phyloP scores from a whole-genome alignment of 163 green algal species.

The Scenedesmus sp. region DNA sequence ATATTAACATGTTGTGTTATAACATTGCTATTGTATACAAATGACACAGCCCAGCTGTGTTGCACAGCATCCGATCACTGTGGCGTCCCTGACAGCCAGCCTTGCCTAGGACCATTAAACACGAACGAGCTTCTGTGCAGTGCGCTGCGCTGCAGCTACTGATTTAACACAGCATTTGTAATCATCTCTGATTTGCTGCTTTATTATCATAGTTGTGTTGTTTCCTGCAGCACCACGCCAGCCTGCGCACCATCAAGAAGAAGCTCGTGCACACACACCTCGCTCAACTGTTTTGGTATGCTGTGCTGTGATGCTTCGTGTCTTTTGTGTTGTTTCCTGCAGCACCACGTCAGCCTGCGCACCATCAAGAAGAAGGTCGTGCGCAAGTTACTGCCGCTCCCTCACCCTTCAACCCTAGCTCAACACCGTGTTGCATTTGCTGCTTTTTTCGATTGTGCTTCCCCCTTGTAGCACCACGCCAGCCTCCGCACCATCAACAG shows the following conservation, averaged over 20 bases:
- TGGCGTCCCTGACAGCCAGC: too few species aligned
- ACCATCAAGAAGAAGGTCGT: constrained; percentile 99
- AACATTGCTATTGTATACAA: neutral
- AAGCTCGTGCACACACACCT: constrained; percentile 91
- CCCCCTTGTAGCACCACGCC: neutral
- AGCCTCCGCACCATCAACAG: too few species aligned
- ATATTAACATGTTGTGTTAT: neutral
- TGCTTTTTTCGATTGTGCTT: neutral
- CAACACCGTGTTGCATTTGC: neutral
- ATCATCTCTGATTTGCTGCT: neutral
- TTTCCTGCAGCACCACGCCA: constrained; percentile 60
- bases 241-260: constrained; percentile 98
- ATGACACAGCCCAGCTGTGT: neutral
- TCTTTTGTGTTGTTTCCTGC: neutral
- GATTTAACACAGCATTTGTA: neutral
- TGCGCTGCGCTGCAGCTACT: too few species aligned
- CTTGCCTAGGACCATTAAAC: too few species aligned
- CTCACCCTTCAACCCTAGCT: neutral
- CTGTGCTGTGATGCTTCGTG: too few species aligned
- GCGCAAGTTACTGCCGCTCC: constrained; percentile 86
- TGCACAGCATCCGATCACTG: neutral
- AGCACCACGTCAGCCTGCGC: constrained; percentile 84
- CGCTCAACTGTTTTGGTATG: too few species aligned
- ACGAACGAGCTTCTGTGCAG: too few species aligned
- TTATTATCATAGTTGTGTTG: neutral